Evolutionary conservation across 306 rosid species (phyloP), one percentile per base, ranked within the genome.

Genomic region (Casuarina cunninghamiana): DNA sequence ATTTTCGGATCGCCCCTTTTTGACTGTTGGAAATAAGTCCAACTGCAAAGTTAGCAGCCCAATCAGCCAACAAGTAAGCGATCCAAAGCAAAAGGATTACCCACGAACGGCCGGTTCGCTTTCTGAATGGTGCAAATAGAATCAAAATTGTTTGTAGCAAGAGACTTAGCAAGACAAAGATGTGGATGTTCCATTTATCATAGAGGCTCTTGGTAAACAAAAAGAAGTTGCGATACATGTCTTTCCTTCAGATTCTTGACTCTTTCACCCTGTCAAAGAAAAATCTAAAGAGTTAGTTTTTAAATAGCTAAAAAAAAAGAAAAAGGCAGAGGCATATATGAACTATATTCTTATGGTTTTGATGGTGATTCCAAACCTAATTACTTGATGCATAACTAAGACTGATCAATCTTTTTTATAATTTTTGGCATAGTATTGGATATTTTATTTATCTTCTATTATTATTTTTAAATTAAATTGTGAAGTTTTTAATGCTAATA

Each of bases 1-100:
- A 5, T 77, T 60, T 51, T 75, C 38, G 6, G 41, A 61, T 26
- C 1, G 32, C 32, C 32, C 45, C 49, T 45, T 45, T 45, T 45
- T 84, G 78, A 46, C 69, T 81, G 66, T 63, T 81, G 49, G 90
- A 65, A 19, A 87, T 87, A 19, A 78, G 53, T 4, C 90, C 90
- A 5, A 87, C 61, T 6, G 81, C 74, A 70, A 81, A 81, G 26
- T 6, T 70, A 12, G 86, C 90, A 3, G 82, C 82, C 84, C 84
- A 87, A 12, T 87, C 88, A 3, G 90, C 90, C 9, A 87, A 79
- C 58, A 87, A 68, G 71, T 71, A 78, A 60, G 72, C 61, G 0
- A 42, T 3, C 81, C 61, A 77, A 13, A 77, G 15, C 1, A 15
- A 0, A 0, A 0, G 9, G 2, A 53, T 3, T 0, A 32, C 11